Evolutionary conservation across 73 alveolate species (phyloP).

Genomic region (Uronychia setigera): DNA sequence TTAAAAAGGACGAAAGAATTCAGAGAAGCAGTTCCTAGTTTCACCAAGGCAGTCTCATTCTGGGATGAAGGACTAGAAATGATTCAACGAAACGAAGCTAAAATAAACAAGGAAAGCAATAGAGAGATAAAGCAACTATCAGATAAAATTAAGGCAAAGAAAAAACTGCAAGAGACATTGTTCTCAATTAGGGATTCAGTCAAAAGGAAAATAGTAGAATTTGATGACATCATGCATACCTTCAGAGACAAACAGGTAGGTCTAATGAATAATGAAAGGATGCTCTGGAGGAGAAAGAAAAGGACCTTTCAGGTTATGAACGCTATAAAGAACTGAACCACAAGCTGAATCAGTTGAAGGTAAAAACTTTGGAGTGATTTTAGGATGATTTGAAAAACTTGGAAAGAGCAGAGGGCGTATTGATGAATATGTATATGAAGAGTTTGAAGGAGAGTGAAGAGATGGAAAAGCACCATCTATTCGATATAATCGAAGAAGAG

Average conservation of each 20-base stretch:
- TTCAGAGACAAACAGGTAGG: no score
- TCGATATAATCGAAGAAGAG: not conserved
- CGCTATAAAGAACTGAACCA: no score
- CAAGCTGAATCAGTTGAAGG: no score
- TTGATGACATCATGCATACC: not conserved
- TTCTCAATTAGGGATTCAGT: not conserved
- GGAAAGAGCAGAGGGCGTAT: not conserved
- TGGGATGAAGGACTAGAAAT: not conserved
- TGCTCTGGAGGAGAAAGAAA: not conserved
- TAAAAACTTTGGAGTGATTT: constrained; percentile 12
- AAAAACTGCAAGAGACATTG: not conserved
- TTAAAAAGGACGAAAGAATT: not conserved
- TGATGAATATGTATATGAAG: not conserved
- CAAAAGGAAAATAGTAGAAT: not conserved
- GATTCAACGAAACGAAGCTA: not conserved
- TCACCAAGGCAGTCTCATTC: not conserved
- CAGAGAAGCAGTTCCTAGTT: not conserved
- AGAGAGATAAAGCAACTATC: not conserved
- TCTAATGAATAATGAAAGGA: not conserved
- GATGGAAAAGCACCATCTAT: not conserved
- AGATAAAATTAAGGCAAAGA: not conserved
- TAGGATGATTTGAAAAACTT: not conserved
- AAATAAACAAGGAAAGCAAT: no score
- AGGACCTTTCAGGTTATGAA: not conserved
- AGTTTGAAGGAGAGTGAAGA: not conserved